These are phyloP conservation scores for Xylariales sp. DNA, from an alignment of 2,329 filamentous ascomycete genomes.

Conservation along the genomic window DNA sequence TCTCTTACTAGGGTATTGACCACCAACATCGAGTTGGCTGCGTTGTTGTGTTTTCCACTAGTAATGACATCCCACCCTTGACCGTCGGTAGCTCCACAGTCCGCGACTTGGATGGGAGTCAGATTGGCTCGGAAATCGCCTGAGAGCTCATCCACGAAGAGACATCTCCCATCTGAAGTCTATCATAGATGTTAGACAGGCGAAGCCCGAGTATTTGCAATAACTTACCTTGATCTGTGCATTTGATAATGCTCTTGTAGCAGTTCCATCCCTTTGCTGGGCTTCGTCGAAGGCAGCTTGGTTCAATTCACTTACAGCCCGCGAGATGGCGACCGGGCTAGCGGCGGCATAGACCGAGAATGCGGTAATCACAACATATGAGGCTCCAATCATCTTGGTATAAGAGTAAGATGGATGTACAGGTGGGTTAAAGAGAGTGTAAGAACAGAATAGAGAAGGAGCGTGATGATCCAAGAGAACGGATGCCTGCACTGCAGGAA, in stretches of 20 bases:
- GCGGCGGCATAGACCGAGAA: conserved; percentile 14
- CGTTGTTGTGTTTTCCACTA: conserved; percentile 45
- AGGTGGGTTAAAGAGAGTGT: not conserved
- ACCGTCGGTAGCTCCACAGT: conserved; percentile 34
- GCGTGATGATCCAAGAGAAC: too few relatives aligned
- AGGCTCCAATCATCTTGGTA: conserved; percentile 3
- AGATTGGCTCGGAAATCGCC: conserved; percentile 41
- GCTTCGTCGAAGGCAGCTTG: conserved; percentile 36
- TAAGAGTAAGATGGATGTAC: not conserved
- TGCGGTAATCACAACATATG: conserved; percentile 13
- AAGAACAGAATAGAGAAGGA: too few relatives aligned
- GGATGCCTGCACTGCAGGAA: not conserved
- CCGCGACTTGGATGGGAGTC: conserved; percentile 34
- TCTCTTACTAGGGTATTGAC: conserved; percentile 46
- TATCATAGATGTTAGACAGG: conserved; percentile 15
- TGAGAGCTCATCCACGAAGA: conserved; percentile 37
- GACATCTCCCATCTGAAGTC: conserved; percentile 35
- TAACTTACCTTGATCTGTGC: conserved; percentile 32
- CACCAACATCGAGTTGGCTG: conserved; percentile 40
- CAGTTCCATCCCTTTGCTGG: conserved; percentile 35
- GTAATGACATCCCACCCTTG: conserved; percentile 40
- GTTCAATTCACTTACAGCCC: conserved; percentile 30
- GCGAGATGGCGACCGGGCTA: conserved; percentile 15
- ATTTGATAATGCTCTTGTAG: conserved; percentile 33
- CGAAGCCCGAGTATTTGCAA: not conserved